Percentiles rank a stretch among this genome's conserved stretches.
These are phyloP conservation scores for Petrea volubilis DNA, from an alignment of 257 asterid genomes.

Conservation along the genomic window DNA sequence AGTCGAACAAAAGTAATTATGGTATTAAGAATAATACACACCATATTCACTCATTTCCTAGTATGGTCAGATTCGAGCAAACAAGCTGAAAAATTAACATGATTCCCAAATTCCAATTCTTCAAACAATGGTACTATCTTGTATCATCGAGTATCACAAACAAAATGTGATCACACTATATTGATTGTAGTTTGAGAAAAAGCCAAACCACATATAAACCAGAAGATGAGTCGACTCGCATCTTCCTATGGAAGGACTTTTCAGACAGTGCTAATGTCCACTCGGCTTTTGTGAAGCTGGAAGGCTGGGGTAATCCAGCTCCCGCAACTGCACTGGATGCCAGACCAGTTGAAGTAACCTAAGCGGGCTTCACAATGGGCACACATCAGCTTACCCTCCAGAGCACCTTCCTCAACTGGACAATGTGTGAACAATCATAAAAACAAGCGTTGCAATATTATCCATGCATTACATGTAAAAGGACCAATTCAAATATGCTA, in stretches of 20 bases:
- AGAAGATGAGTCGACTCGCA: background rate
- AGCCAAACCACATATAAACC: slow-evolving; percentile 14
- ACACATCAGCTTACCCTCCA: slow-evolving; percentile 88
- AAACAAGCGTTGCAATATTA: background rate
- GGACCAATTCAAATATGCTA: background rate
- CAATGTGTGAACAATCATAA: background rate
- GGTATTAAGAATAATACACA: background rate
- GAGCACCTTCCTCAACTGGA: slow-evolving; percentile 83
- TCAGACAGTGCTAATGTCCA: slow-evolving; percentile 65
- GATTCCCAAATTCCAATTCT: slow-evolving; percentile 6
- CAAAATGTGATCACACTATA: slow-evolving; percentile 22
- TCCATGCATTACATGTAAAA: background rate
- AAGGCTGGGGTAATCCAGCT: slow-evolving; percentile 98
- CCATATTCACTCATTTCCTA: background rate
- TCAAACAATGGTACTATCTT: slow-evolving; percentile 16
- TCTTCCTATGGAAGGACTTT: slow-evolving; percentile 18
- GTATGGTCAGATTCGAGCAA: background rate
- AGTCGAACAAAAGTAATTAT: background rate
- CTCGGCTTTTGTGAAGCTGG: slow-evolving; percentile 92
- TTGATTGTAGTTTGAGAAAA: slow-evolving; percentile 3
- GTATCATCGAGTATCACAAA: slow-evolving; percentile 5
- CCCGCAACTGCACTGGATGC: slow-evolving; percentile 97
- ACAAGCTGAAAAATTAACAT: background rate
- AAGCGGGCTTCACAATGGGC: slow-evolving; percentile 81
- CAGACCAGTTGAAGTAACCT: slow-evolving; percentile 97